These are phyloP conservation scores for Flaveria ramosissima DNA, from an alignment of 129 eudicot species.

Conservation along the genomic window DNA sequence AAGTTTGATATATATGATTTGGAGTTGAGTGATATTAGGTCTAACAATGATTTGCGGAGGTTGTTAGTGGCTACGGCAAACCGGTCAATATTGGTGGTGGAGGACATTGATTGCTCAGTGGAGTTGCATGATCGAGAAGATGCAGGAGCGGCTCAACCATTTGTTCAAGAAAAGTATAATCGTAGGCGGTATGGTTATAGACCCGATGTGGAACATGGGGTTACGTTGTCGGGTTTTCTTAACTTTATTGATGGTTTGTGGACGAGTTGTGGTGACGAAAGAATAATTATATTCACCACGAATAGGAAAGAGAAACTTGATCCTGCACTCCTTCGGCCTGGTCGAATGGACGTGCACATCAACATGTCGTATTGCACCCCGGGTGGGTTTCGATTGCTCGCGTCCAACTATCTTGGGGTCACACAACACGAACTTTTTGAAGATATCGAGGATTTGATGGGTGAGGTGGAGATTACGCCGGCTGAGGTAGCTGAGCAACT, in stretches of 20 bases:
- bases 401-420: constrained; percentile 56
- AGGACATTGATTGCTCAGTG: constrained; percentile 58
- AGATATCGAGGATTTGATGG: constrained; percentile 52
- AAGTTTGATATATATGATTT: constrained; percentile 67
- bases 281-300: constrained; percentile 76
- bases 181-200: background rate
- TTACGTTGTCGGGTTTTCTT: constrained; percentile 59
- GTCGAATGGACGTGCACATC: constrained; percentile 88
- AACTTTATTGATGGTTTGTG: constrained; percentile 82
- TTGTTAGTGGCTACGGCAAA: constrained; percentile 46
- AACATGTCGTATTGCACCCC: constrained; percentile 76
- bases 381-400: constrained; percentile 57
- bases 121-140: constrained; percentile 38
- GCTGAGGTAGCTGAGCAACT: constrained; percentile 84
- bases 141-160: background rate
- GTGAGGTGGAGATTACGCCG: constrained; percentile 43
- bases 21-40: constrained; percentile 53
- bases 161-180: background rate
- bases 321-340: constrained; percentile 74
- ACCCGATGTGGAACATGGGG: constrained; percentile 28
- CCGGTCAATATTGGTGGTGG: constrained; percentile 54
- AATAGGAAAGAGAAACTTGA: constrained; percentile 64
- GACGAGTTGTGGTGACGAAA: constrained; percentile 79
- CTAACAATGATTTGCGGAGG: constrained; percentile 47
- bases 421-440: constrained; percentile 40